Conservation (phyloP, 441 rosid genomes). For the Theobroma grandiflorum region DNA sequence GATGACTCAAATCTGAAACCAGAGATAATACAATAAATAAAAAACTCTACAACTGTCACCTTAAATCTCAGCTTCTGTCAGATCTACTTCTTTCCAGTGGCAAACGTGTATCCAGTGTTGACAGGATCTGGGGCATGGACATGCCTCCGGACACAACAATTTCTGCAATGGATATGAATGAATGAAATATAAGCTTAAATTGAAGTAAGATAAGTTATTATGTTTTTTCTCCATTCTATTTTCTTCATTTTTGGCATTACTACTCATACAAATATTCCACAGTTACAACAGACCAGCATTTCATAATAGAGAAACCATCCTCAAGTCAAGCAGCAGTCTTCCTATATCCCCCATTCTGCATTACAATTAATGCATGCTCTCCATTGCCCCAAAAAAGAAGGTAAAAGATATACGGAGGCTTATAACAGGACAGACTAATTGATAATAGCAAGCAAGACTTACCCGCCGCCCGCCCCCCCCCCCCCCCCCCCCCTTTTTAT, state of each 20-base stretch:
- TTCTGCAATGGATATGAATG: constrained; percentile 61
- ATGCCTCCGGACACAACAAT: constrained; percentile 96
- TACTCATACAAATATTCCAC: neutral
- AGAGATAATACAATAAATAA: constrained; percentile 21
- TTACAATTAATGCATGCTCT: neutral
- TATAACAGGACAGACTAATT: neutral
- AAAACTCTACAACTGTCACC: constrained; percentile 34
- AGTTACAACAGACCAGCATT: neutral
- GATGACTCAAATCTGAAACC: constrained; percentile 28
- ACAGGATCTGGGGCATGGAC: constrained; percentile 96
- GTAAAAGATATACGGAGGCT: neutral
- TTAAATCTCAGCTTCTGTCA: constrained; percentile 56
- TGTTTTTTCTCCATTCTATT: neutral
- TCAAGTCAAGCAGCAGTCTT: neutral
- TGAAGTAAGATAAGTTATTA: neutral
- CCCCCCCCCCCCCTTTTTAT: no score
- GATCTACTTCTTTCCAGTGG: constrained; percentile 71
- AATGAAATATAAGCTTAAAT: neutral
- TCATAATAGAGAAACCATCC: neutral
- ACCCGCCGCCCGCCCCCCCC: neutral
- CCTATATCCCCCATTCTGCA: neutral
- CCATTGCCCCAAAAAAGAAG: constrained; percentile 1
- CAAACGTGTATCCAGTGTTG: constrained; percentile 64
- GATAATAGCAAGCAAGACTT: neutral
- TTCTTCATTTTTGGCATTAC: neutral